Evolutionary conservation across 306 rosid species (phyloP), one percentile per base, ranked within the genome.

Genomic region (Dryas drummondii): DNA sequence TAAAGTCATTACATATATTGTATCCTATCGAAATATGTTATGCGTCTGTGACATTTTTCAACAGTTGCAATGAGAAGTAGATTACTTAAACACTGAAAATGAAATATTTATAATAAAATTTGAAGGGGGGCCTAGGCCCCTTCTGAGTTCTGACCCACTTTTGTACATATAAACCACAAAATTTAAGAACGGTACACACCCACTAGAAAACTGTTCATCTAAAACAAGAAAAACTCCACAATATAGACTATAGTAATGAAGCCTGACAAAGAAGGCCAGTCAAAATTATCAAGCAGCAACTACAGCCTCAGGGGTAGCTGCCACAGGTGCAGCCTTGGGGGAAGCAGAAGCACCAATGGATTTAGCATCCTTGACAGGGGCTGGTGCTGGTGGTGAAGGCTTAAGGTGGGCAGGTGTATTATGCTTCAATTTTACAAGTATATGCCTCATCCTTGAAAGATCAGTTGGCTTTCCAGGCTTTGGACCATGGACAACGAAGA

Each of bases 391-490:
- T 1, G 81, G 78, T 15, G 79, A 71, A 40, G 68, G 66, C 85
- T 73, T 84, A 46, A 85, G 67, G 80, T 76, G 88, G 42, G 76
- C 72, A 40, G 84, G 86, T 10, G 84, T 76, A 66, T 48, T 79
- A 79, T 79, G 86, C 79, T 85, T 85, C 76, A 82, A 78, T 57
- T 82, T 85, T 32, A 79, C 7, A 58, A 85, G 79, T 40, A 85
- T 68, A 49, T 76, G 86, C 66, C 84, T 76, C 88, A 85, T 85
- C 86, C 86, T 73, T 10, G 86, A 72, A 14, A 85, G 88, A 12
- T 82, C 86, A 10, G 84, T 79, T 62, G 86, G 84, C 72, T 79
- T 85, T 54, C 88, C 86, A 15, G 84, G 88, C 72, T 85, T 85
- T 9, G 86, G 88, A 37, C 86, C 86, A 63, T 82, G 84, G 19